phyloP scores from a whole-genome alignment of 1,284 basidiomycete species.

The Puccinia horiana region DNA sequence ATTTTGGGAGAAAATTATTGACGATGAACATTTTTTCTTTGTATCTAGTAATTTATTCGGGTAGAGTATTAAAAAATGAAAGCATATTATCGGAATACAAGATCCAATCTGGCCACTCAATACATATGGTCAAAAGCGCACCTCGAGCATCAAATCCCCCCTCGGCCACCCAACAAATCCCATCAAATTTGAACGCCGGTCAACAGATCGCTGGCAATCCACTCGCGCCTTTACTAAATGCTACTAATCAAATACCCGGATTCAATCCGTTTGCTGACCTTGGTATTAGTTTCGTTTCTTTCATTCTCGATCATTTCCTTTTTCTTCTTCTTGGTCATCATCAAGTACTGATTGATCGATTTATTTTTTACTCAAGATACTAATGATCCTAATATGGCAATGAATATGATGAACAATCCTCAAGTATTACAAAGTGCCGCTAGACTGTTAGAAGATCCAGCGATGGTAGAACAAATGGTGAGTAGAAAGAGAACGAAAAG shows the following conservation, averaged over 20 bases:
- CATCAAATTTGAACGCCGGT: conserved; percentile 62
- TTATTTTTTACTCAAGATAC: conserved; percentile 17
- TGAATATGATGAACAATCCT: conserved; percentile 50
- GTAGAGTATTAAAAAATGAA: conserved; percentile 70
- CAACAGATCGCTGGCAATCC: conserved; percentile 58
- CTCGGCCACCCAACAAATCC: conserved; percentile 73
- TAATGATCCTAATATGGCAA: conserved; percentile 48
- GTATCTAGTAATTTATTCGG: conserved; percentile 53
- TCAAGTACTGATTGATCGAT: neutral
- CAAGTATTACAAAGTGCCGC: conserved; percentile 44
- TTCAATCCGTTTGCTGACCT: conserved; percentile 84
- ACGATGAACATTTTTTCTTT: too few species aligned
- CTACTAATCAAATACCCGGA: conserved; percentile 65
- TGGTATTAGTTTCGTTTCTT: conserved; percentile 67
- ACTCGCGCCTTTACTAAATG: conserved; percentile 58
- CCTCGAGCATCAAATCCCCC: conserved; percentile 63
- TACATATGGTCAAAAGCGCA: conserved; percentile 76
- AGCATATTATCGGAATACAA: conserved; percentile 79
- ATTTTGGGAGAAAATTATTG: too few species aligned
- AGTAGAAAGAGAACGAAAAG: conserved; percentile 44
- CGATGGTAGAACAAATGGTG: conserved; percentile 71
- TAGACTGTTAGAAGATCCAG: conserved; percentile 64
- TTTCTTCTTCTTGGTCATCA: conserved; percentile 61
- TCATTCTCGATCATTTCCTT: conserved; percentile 14
- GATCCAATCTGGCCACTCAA: conserved; percentile 65